Base-by-base conservation (phyloP, 2,329 filamentous ascomycete species). In the Triangularia verruculosa region DNA sequence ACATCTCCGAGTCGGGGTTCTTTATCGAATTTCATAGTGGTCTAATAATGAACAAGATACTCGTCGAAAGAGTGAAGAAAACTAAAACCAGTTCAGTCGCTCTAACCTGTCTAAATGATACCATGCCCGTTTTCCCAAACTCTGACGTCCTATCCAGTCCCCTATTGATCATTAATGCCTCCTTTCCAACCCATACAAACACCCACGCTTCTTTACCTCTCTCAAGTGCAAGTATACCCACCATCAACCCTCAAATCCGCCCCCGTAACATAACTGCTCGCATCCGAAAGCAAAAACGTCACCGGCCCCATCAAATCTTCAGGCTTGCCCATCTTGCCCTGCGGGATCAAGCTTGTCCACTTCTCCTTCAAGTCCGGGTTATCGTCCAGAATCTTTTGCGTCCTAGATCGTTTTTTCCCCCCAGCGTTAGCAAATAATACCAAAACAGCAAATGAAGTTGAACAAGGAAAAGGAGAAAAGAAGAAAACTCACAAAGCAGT, bases 261-360 rank as follows among this genome's bases (percentile, higher is more conserved):
- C 3, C 91, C 88, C 43, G 79, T 78, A 68, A 91, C 87, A 76
- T 93, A 94, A 57, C 81, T 82, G 59, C 86, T 87, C 2, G 92
- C 92, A 72, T 95, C 91, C 64, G 89, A 93, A 47, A 92, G 85
- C 63, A 96, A 79, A 81, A 94, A 96, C 15, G 91, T 89, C 27
- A 97, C 93, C 4, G 93, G 91, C 1, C 94, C 94, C 90, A 96
- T 96, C 63, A 98, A 83, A 72, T 98, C 94, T 74, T 93, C 88
- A 0, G 94, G 94, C 59, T 88, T 84, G 25, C 94, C 94, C 92
- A 98, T 97, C 79, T 94, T 94, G 63, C 93, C 94, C 74, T 92
- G 88, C 0, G 95, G 95, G 66, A 97, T 98, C 61, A 96, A 83
- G 1, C 90, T 93, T 13, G 88, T 96, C 94, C 94, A 98, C 77